Evolutionary conservation across 352 stramenopile species (phyloP).

Genomic region (Pythium apleroticum): DNA sequence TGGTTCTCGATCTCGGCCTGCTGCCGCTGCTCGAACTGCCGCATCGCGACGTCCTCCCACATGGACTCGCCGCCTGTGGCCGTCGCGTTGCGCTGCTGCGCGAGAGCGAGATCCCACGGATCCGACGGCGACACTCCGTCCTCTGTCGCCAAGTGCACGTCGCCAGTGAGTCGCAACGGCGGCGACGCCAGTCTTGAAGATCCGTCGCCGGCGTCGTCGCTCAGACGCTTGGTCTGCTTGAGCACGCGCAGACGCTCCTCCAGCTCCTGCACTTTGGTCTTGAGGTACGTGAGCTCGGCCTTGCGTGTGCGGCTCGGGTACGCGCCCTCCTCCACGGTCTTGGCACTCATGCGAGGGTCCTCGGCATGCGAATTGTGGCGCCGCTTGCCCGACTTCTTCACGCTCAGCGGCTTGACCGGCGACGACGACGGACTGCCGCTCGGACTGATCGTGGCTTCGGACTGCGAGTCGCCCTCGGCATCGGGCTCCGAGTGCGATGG

Average conservation of each 20-base stretch:
- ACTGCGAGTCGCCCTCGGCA: constrained; percentile 1
- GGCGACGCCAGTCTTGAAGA: neutral
- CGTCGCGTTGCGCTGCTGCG: neutral
- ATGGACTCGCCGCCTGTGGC: constrained; percentile 2
- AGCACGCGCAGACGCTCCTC: constrained; percentile 25
- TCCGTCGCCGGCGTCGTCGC: neutral
- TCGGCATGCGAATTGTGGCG: constrained; percentile 10
- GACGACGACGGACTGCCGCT: constrained; percentile 13
- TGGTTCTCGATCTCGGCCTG: constrained; percentile 58
- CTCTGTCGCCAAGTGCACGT: neutral
- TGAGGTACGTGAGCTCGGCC: constrained; percentile 27
- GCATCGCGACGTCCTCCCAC: constrained; percentile 27
- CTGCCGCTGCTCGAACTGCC: constrained; percentile 26
- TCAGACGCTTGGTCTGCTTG: constrained; percentile 13
- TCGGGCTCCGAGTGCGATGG: constrained; percentile 24
- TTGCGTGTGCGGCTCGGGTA: constrained; percentile 24
- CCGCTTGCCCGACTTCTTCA: neutral
- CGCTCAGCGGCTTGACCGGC: constrained; percentile 2
- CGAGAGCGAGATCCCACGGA: constrained; percentile 14
- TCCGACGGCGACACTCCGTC: neutral
- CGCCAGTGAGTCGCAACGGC: neutral
- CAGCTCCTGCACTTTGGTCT: constrained; percentile 17
- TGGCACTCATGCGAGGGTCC: constrained; percentile 21
- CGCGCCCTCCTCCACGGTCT: constrained; percentile 18
- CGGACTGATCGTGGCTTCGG: constrained; percentile 11